Evolutionary conservation across 768 basidiomycete genomes (phyloP), one percentile per base, ranked within the genome.

Genomic region (Lentinula sp.): DNA sequence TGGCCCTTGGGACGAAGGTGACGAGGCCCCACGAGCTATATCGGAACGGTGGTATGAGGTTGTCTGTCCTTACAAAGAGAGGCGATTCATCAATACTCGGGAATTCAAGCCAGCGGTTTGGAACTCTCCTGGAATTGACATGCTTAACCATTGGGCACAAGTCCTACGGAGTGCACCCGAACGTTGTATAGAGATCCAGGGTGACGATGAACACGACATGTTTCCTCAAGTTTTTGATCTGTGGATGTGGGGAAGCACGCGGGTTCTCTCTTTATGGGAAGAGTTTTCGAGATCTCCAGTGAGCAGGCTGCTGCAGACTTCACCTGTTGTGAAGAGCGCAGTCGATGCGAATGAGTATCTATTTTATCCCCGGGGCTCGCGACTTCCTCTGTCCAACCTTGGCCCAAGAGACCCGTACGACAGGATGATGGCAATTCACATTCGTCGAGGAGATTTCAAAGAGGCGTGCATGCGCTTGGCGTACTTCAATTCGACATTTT

Each of bases 371-470:
- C 68, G 69, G 18, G 73, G 68, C 13, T 71, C 64, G 46, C 55
- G 56, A 5, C 56, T 57, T 21, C 39, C 40, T 8, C 23, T 43
- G 9, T 45, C 40, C 15, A 57, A 46, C 15, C 56, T 46, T 43
- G 42, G 42, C 68, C 73, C 16, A 67, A 64, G 21, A 67, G 63
- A 64, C 75, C 69, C 57, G 43, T 87, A 68, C 68, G 75, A 68
- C 69, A 74, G 72, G 40, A 78, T 80, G 69, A 65, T 84, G 28
- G 82, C 81, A 0, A 70, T 83, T 34, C 83, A 84, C 63, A 62
- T 82, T 13, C 76, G 83, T 6, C 73, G 83, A 4, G 83, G 83
- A 4, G 83, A 84, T 66, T 85, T 70, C 65, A 68, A 76, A 54
- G 66, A 72, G n/a, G 71, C 74, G 0, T 84, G 83, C 64, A 46